Evolutionary conservation across 176 grass and related monocot species (phyloP).

Genomic region (Oryza officinalis): DNA sequence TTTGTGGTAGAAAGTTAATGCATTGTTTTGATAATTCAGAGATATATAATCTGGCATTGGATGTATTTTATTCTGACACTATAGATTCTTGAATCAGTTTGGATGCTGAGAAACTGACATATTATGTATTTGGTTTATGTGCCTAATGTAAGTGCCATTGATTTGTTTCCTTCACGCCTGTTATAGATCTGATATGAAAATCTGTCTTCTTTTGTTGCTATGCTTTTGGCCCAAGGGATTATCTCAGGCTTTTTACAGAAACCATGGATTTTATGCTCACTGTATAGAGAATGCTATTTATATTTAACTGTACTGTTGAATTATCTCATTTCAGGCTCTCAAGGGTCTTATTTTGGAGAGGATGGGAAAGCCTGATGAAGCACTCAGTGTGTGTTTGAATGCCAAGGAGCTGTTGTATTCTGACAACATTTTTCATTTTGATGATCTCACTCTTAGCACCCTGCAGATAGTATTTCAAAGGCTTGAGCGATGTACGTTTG

Average conservation of each 20-base stretch:
- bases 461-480: slow-evolving; percentile 94
- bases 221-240: slow-evolving; percentile 17
- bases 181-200: slow-evolving; percentile 13
- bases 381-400: slow-evolving; percentile 66
- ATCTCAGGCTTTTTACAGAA: not conserved
- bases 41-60: not conserved
- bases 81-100: slow-evolving; percentile 7
- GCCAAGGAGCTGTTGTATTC: slow-evolving; percentile 78
- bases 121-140: slow-evolving; percentile 26
- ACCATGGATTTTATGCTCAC: not conserved
- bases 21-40: not conserved
- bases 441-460: slow-evolving; percentile 96
- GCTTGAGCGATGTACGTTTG: slow-evolving; percentile 73
- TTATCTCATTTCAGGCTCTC: slow-evolving; percentile 69
- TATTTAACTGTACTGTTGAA: slow-evolving; percentile 29
- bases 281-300: slow-evolving; percentile 23
- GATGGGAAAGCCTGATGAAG: slow-evolving; percentile 96
- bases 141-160: not conserved
- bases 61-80: not conserved
- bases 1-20: not conserved
- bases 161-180: not conserved
- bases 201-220: not conserved
- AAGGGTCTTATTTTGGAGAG: slow-evolving; percentile 97
- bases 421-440: slow-evolving; percentile 75
- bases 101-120: not conserved